These are phyloP conservation scores for Emydomyces testavorans DNA, from an alignment of 2,329 filamentous ascomycete species.

Conservation along the genomic window DNA sequence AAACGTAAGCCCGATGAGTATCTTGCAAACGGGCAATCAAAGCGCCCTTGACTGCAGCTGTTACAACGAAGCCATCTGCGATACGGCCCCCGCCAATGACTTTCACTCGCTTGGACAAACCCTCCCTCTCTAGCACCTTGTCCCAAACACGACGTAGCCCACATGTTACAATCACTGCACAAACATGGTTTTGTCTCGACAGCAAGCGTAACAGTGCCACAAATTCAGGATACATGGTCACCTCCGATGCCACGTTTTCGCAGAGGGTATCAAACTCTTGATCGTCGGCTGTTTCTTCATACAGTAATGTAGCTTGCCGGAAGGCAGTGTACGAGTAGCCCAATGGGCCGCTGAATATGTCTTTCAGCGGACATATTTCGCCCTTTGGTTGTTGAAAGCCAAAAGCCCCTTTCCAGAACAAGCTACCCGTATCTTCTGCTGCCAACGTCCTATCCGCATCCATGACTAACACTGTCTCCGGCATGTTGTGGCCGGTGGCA, in stretches of 20 bases:
- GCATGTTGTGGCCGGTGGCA: conserved; percentile 1
- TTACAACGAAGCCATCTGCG: conserved; percentile 41
- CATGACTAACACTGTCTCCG: conserved; percentile 43
- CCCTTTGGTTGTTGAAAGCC: conserved; percentile 1
- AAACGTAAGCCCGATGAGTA: conserved; percentile 32
- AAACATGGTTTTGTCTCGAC: conserved; percentile 28
- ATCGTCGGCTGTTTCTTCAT: conserved; percentile 37
- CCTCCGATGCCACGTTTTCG: conserved; percentile 31
- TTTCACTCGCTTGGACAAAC: conserved; percentile 34
- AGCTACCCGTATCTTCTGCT: conserved; percentile 38
- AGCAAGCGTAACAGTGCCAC: conserved; percentile 32
- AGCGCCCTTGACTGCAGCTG: conserved; percentile 39
- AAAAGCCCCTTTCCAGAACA: conserved; percentile 40
- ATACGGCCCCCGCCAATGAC: conserved; percentile 45
- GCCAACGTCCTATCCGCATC: conserved; percentile 50
- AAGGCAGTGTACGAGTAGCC: conserved; percentile 47
- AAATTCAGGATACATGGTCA: conserved; percentile 41
- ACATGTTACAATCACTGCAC: conserved; percentile 45
- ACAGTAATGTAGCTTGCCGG: conserved; percentile 43
- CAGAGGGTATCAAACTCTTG: conserved; percentile 39
- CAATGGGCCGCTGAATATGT: conserved; percentile 38
- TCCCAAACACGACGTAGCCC: conserved; percentile 47
- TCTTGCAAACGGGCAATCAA: conserved; percentile 37
- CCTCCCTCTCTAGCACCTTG: conserved; percentile 37
- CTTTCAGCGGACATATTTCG: conserved; percentile 25